Evolutionary conservation across 495 filamentous ascomycete genomes (phyloP).

Genomic region (Xylaria longipes): DNA sequence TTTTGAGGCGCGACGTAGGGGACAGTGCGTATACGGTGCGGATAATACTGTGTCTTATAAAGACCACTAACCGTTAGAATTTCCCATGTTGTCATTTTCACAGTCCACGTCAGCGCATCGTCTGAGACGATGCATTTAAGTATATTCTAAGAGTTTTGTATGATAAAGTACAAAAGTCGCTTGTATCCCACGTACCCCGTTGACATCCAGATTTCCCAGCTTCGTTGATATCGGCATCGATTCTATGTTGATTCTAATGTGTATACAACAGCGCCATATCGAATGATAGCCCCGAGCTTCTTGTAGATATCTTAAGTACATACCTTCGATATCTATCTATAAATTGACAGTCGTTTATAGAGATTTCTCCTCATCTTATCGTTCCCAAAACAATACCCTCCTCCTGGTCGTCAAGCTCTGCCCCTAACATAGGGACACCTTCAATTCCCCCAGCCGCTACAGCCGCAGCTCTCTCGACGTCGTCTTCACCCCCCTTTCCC

Average conservation of each 20-base stretch:
- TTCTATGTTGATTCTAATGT: too few species aligned
- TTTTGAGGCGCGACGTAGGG: slow-evolving; percentile 37
- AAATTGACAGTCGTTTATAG: neutral
- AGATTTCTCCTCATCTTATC: neutral
- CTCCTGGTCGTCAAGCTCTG: slow-evolving; percentile 6
- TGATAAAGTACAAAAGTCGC: too few species aligned
- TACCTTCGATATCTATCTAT: neutral
- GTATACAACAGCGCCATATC: neutral
- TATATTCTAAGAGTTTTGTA: neutral
- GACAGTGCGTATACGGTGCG: slow-evolving; percentile 27
- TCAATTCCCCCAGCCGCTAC: slow-evolving; percentile 24
- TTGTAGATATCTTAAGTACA: neutral
- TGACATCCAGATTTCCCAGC: neutral
- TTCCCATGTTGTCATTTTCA: neutral
- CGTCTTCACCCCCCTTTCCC: slow-evolving; percentile 24
- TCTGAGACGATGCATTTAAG: neutral
- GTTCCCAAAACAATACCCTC: neutral
- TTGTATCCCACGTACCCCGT: too few species aligned
- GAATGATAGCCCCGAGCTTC: neutral
- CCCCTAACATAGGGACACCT: slow-evolving; percentile 16
- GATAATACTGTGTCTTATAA: neutral
- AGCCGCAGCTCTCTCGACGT: slow-evolving; percentile 23
- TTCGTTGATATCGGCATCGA: neutral
- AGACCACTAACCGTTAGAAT: too few species aligned
- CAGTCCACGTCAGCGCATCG: neutral